Conservation (phyloP, 192 early-diverging fungal genomes). For the Backusella tuberculispora region DNA sequence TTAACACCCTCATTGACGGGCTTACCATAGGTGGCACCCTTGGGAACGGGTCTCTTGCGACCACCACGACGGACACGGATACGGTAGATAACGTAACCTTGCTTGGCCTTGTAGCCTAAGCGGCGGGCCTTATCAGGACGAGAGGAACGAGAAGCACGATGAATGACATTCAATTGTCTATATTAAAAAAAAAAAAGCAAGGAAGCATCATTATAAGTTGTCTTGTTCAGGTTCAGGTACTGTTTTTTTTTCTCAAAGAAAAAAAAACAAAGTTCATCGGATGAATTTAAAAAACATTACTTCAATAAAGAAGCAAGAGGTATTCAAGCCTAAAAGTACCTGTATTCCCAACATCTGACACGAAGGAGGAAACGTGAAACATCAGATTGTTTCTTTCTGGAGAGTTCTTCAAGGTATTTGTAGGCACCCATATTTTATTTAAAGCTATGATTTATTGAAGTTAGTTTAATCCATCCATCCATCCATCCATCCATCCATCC, state of each 20-base stretch:
- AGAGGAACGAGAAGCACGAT: slow-evolving; percentile 96
- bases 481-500: slow-evolving; percentile 27
- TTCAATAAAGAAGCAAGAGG: slow-evolving; percentile 48
- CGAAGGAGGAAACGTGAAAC: slow-evolving; percentile 98
- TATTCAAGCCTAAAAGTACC: slow-evolving; percentile 54
- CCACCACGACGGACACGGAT: slow-evolving; percentile 98
- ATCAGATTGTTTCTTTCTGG: slow-evolving; percentile 99
- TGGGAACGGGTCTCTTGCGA: slow-evolving; percentile 96
- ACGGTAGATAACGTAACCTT: slow-evolving; percentile 99
- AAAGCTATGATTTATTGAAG: not conserved
- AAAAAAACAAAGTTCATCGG: slow-evolving; percentile 22
- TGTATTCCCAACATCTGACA: slow-evolving; percentile 98
- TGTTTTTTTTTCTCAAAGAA: not conserved
- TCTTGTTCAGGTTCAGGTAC: slow-evolving; percentile 4
- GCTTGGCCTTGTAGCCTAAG: slow-evolving; percentile 99
- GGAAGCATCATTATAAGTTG: not conserved
- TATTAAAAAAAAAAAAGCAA: slow-evolving; percentile 19
- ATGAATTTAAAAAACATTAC: slow-evolving; percentile 22
- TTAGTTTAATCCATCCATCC: not conserved
- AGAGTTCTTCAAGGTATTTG: slow-evolving; percentile 93
- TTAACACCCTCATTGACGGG: slow-evolving; percentile 97
- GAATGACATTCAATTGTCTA: slow-evolving; percentile 96
- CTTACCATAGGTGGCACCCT: slow-evolving; percentile 99
- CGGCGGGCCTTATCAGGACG: slow-evolving; percentile 99
- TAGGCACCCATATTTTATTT: slow-evolving; percentile 54